Conservation (phyloP, 1,284 basidiomycete genomes). For the Ceratobasidium sp. region DNA sequence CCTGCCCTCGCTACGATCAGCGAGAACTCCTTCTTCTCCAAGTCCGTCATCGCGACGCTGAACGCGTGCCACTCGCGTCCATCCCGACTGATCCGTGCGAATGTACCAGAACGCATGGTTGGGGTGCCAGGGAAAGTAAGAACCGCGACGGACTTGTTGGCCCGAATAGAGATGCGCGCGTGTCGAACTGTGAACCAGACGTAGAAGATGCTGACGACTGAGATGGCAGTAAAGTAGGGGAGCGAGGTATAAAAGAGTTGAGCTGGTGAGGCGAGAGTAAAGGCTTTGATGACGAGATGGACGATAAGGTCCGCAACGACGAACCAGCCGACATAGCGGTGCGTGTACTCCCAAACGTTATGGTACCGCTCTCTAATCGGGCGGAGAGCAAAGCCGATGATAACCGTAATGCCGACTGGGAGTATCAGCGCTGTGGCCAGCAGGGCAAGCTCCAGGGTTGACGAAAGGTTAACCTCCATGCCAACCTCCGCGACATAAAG, state of each 20-base stretch:
- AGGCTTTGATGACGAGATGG: conserved; percentile 13
- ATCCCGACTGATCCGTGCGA: conserved; percentile 40
- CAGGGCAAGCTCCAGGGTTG: conserved; percentile 30
- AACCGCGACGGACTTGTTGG: conserved; percentile 31
- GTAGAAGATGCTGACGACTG: conserved; percentile 28
- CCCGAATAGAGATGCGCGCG: conserved; percentile 21
- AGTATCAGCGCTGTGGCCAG: conserved; percentile 24
- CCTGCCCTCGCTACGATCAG: conserved; percentile 32
- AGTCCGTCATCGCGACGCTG: conserved; percentile 37
- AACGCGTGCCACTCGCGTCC: conserved; percentile 37
- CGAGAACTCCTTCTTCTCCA: conserved; percentile 29
- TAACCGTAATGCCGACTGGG: conserved; percentile 12
- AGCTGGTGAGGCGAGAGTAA: conserved; percentile 3
- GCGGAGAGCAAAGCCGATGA: conserved; percentile 36
- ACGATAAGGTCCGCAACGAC: conserved; percentile 23
- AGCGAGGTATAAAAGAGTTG: conserved; percentile 27
- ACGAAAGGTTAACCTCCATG: not conserved
- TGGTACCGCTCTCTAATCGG: conserved; percentile 40
- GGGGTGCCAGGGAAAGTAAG: conserved; percentile 34
- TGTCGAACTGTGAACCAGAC: conserved; percentile 42
- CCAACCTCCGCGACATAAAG: conserved; percentile 14
- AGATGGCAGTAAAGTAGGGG: conserved; percentile 26
- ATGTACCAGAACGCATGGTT: conserved; percentile 29
- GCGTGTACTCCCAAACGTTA: conserved; percentile 42
- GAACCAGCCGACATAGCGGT: conserved; percentile 43